Base-by-base conservation (phyloP, 345 rosid species). In the Populus simonii region DNA sequence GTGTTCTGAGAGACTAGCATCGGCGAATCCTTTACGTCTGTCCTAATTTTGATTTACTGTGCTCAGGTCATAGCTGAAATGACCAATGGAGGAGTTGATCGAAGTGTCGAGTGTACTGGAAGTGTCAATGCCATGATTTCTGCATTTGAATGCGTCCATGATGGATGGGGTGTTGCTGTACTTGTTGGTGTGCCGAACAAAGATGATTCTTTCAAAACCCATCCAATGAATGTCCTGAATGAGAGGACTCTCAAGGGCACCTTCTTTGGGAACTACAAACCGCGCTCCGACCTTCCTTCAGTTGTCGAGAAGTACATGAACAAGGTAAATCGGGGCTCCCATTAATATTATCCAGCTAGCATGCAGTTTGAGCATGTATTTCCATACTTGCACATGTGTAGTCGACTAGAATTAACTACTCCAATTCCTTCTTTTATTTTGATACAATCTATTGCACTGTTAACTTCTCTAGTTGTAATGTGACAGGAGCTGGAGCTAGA, bases 141-240 rank as follows among this genome's bases (percentile, higher is more conserved):
- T 25, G 86, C 89, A 27, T 87, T 82, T 6, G 87, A 84, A 85
- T 83, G 88, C 18, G 86, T 85, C 45, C 88, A 85, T 38, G 88
- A 87, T 72, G 87, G 87, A 25, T 87, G 89, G 89, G 87, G 89
- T 11, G 86, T 86, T 59, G 89, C 87, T 29, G 87, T 84, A 1
- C 87, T 84, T 11, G 88, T 81, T 25, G 89, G 87, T 31, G 87
- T 86, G 62, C 89, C 83, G 0, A 77, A 75, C 85, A 86, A 84
- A 75, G 89, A 86, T 11, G 89, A 77, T 4, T 82, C 82, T 41
- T 86, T 86, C 80, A 86, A 82, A 62, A 81, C 87, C 1, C 83
- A 84, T 74, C 89, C 89, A 2, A 31, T 81, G 80, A 79, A 86
- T 63, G n/a, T 86, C 47, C 66, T 84, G 70, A 86, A 78, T 63